phyloP scores from a whole-genome alignment of 2,329 filamentous ascomycete genomes.

The Elsinoe batatas region DNA sequence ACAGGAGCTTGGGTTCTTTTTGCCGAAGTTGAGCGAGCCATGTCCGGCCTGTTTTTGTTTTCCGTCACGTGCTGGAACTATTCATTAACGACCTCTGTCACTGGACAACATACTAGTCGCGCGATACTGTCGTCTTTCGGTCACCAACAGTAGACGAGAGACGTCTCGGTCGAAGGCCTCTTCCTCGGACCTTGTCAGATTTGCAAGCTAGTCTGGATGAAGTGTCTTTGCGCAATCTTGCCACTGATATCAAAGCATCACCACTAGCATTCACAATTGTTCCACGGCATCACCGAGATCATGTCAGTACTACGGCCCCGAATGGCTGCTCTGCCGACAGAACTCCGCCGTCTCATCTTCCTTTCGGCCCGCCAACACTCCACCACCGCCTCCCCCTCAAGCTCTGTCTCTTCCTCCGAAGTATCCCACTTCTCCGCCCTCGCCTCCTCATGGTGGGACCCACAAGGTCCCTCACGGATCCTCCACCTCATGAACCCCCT shows the following conservation, averaged over 20 bases:
- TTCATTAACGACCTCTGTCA: too few relatives aligned
- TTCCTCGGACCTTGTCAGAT: too few relatives aligned
- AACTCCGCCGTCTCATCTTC: constrained; percentile 2
- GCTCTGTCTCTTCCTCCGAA: constrained; percentile 79
- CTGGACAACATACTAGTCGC: too few relatives aligned
- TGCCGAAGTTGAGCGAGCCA: not conserved
- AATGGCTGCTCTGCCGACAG: not conserved
- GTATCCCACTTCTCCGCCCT: constrained; percentile 91
- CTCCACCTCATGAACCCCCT: constrained; percentile 97
- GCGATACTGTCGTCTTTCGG: too few relatives aligned
- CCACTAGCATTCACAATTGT: not conserved
- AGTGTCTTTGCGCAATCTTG: not conserved
- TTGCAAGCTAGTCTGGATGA: too few relatives aligned
- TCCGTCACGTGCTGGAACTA: too few relatives aligned
- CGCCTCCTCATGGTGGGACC: constrained; percentile 94
- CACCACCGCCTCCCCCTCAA: constrained; percentile 12
- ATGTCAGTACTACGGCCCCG: not conserved
- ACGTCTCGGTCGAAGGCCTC: too few relatives aligned
- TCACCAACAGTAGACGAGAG: too few relatives aligned
- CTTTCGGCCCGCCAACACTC: not conserved
- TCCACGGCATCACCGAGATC: not conserved
- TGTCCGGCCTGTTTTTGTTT: not conserved
- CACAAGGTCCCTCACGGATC: constrained; percentile 79
- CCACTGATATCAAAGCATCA: not conserved
- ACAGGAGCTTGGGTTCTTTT: not conserved